phyloP scores from a whole-genome alignment of 768 basidiomycete genomes.

The Suillus discolor region DNA sequence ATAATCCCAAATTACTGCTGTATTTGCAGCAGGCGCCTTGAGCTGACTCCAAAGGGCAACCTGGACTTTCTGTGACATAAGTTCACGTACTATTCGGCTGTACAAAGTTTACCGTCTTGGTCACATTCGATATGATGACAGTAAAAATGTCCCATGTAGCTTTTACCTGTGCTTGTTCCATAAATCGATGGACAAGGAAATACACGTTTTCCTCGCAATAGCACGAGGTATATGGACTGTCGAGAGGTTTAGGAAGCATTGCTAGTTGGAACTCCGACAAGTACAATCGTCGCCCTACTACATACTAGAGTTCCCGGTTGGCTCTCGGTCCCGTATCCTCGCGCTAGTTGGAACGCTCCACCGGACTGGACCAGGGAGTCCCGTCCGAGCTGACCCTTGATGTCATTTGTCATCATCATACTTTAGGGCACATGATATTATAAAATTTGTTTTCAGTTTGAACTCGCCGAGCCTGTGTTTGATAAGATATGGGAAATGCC shows the following conservation, averaged over 20 bases:
- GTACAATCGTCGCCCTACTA: neutral
- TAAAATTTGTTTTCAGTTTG: neutral
- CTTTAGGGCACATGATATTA: neutral
- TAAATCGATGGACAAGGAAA: constrained; percentile 51
- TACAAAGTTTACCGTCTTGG: constrained; percentile 49
- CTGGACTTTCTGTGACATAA: constrained; percentile 34
- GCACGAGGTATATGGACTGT: constrained; percentile 53
- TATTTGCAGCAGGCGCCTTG: constrained; percentile 34
- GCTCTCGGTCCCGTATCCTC: neutral
- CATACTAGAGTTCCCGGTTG: neutral
- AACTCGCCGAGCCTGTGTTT: neutral
- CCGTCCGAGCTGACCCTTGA: neutral
- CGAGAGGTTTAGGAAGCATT: constrained; percentile 22
- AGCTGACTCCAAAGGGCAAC: constrained; percentile 70
- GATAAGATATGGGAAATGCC: constrained; percentile 5
- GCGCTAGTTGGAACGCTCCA: neutral
- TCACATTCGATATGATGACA: constrained; percentile 67
- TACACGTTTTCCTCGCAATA: constrained; percentile 82
- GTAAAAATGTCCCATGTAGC: constrained; percentile 51
- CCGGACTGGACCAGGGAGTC: neutral
- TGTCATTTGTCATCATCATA: neutral
- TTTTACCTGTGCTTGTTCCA: constrained; percentile 26
- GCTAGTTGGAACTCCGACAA: constrained; percentile 26
- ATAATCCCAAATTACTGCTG: constrained; percentile 71
- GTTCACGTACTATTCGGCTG: neutral